phyloP scores from a whole-genome alignment of 1,284 basidiomycete species.

The Moesziomyces antarcticus region DNA sequence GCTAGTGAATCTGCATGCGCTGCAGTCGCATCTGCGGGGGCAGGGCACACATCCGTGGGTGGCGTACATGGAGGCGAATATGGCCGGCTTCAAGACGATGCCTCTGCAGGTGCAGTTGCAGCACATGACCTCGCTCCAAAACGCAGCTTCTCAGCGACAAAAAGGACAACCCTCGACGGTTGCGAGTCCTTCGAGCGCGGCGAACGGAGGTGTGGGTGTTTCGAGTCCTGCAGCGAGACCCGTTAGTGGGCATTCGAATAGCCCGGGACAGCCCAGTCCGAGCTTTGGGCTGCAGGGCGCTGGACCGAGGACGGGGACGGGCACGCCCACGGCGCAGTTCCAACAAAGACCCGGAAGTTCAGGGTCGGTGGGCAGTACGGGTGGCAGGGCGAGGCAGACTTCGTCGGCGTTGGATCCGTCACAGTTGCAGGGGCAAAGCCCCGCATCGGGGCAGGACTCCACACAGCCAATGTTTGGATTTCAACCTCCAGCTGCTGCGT shows the following conservation, averaged over 20 bases:
- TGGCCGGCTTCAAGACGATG: constrained; percentile 39
- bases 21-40: constrained; percentile 50
- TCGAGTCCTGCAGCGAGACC: constrained; percentile 26
- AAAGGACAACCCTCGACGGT: constrained; percentile 10
- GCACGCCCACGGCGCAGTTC: constrained; percentile 18
- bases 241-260: constrained; percentile 28
- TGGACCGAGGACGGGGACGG: constrained; percentile 12
- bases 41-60: constrained; percentile 53
- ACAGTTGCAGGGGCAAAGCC: constrained; percentile 18
- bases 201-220: constrained; percentile 10
- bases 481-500: constrained; percentile 14
- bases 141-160: constrained; percentile 40
- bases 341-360: constrained; percentile 37
- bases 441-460: constrained; percentile 13
- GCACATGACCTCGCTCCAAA: constrained; percentile 51
- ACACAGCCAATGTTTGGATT: constrained; percentile 14
- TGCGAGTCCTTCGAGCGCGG: constrained; percentile 24
- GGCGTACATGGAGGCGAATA: constrained; percentile 49
- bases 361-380: constrained; percentile 33
- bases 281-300: constrained; percentile 4
- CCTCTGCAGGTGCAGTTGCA: constrained; percentile 53
- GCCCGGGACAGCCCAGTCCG: constrained; percentile 33
- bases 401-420: constrained; percentile 34
- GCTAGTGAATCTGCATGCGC: constrained; percentile 47
- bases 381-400: constrained; percentile 29